phyloP scores from a whole-genome alignment of 768 basidiomycete genomes.

The Trametes meyenii region DNA sequence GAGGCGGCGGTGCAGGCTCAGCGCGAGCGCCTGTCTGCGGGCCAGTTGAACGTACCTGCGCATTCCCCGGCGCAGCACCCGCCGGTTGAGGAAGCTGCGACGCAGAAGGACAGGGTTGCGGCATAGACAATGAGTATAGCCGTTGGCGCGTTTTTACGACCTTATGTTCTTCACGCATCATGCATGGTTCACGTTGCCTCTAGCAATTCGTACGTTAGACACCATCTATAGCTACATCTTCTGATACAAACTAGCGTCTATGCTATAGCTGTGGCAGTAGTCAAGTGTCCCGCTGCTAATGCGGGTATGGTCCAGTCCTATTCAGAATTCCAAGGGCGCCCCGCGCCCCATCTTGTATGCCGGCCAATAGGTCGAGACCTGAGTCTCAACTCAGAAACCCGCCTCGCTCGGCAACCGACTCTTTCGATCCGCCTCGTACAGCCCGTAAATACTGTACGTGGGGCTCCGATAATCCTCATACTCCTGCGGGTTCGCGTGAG shows the following conservation, averaged over 20 bases:
- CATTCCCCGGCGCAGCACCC: conserved; percentile 1
- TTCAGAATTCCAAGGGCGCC: background rate
- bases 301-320: background rate
- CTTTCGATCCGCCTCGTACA: conserved; percentile 68
- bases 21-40: conserved; percentile 12
- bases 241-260: conserved; percentile 10
- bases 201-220: conserved; percentile 6
- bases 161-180: background rate
- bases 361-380: too few relatives aligned
- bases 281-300: background rate
- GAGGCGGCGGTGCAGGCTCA: conserved; percentile 16
- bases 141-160: background rate
- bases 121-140: background rate
- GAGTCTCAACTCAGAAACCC: conserved; percentile 25
- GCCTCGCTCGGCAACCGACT: conserved; percentile 39
- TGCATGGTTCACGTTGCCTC: conserved; percentile 1
- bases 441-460: conserved; percentile 80
- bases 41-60: conserved; percentile 11
- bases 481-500: conserved; percentile 61
- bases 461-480: conserved; percentile 75
- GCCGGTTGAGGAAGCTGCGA: background rate
- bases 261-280: conserved; percentile 6
- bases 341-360: too few relatives aligned
- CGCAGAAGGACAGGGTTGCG: conserved; percentile 4
- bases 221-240: conserved; percentile 11